Evolutionary conservation across 2,329 filamentous ascomycete species (phyloP).

Genomic region (Diaporthe sp.): DNA sequence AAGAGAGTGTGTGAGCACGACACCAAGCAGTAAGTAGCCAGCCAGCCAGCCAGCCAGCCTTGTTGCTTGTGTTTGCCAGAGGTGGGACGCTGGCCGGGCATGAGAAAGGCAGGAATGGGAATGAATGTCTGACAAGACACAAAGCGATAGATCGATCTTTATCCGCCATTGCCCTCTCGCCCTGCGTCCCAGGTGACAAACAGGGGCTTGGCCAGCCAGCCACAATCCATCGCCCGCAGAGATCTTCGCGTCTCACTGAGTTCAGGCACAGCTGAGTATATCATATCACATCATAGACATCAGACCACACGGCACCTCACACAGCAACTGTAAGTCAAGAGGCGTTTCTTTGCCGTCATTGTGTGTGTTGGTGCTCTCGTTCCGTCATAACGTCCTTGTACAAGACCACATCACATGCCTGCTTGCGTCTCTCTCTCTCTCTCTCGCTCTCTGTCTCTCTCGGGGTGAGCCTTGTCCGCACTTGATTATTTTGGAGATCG

Average conservation of each 20-base stretch:
- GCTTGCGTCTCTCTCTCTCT: not conserved
- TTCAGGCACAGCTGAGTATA: conserved; percentile 1
- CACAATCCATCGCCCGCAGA: conserved; percentile 25
- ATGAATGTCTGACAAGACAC: conserved; percentile 33
- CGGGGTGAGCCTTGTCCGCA: not conserved
- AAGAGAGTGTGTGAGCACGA: not conserved
- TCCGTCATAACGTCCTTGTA: not conserved
- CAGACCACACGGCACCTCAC: not conserved
- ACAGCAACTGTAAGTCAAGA: conserved; percentile 32
- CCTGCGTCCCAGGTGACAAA: conserved; percentile 33
- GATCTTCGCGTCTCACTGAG: conserved; percentile 5
- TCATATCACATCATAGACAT: not conserved
- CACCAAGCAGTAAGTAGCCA: not conserved
- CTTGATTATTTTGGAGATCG: conserved; percentile 5
- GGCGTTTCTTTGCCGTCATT: not conserved
- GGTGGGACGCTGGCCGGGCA: not conserved
- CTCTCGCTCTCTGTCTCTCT: not conserved
- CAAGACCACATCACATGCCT: not conserved
- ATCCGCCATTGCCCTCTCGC: conserved; percentile 19
- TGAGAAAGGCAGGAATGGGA: conserved; percentile 19
- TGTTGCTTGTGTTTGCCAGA: conserved; percentile 20
- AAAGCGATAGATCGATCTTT: conserved; percentile 30
- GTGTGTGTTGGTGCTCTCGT: not conserved
- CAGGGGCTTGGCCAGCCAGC: conserved; percentile 33
- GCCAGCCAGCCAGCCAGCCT: conserved; percentile 1